These are phyloP conservation scores for Trypanosoma boissoni DNA, from an alignment of 208 protist genomes.

Conservation along the genomic window DNA sequence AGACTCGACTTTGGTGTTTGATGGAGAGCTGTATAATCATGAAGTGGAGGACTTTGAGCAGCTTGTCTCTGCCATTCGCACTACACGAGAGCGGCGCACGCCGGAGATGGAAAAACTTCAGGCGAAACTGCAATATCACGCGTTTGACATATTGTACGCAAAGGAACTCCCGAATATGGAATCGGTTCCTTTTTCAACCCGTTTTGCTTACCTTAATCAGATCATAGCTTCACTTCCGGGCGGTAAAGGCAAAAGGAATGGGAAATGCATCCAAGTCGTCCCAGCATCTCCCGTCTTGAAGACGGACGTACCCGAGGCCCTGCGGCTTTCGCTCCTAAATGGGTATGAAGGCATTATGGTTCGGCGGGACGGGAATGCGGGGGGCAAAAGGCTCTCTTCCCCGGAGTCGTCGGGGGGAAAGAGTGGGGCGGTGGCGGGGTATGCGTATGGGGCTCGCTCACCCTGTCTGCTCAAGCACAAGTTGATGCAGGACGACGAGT, in stretches of 20 bases:
- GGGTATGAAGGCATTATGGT: constrained; percentile 89
- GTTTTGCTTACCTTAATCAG: constrained; percentile 41
- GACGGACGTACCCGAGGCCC: constrained; percentile 28
- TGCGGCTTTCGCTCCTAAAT: constrained; percentile 43
- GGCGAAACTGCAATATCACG: constrained; percentile 71
- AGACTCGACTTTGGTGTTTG: constrained; percentile 76
- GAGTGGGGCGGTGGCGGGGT: constrained; percentile 35
- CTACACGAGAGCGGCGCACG: constrained; percentile 51
- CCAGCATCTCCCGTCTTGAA: constrained; percentile 39
- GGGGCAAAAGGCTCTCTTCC: not conserved
- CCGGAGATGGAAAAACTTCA: constrained; percentile 59
- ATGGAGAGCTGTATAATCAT: constrained; percentile 87
- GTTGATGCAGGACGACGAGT: constrained; percentile 87
- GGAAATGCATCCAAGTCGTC: constrained; percentile 42
- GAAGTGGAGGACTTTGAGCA: constrained; percentile 63
- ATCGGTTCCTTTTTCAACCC: constrained; percentile 33
- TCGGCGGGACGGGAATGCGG: constrained; percentile 36
- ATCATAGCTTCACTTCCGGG: constrained; percentile 22
- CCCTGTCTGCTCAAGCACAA: constrained; percentile 88
- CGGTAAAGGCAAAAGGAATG: constrained; percentile 21
- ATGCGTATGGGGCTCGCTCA: constrained; percentile 79
- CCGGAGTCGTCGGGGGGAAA: not conserved
- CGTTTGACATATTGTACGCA: constrained; percentile 85
- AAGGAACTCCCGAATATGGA: constrained; percentile 30
- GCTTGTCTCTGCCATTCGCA: constrained; percentile 76